Conservation (phyloP, 116 monocot genomes). For the Phalaenopsis hybrid region DNA sequence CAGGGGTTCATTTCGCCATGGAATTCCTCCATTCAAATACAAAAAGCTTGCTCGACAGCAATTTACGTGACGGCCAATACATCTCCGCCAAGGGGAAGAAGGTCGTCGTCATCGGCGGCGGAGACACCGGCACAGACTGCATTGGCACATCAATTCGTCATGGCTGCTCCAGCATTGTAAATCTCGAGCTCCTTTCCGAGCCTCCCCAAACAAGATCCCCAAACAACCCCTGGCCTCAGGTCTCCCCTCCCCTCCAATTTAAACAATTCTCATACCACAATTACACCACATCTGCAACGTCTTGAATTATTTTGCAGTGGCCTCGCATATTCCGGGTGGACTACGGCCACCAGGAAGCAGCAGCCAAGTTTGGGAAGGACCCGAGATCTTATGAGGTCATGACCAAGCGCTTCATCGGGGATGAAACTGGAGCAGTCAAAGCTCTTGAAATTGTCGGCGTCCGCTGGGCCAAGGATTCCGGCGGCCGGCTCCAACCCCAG, state of each 20-base stretch:
- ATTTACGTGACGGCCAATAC: conserved; percentile 72
- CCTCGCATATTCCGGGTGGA: conserved; percentile 92
- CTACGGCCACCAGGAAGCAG: conserved; percentile 95
- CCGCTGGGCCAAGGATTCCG: conserved; percentile 71
- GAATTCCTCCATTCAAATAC: conserved; percentile 98
- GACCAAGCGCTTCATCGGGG: conserved; percentile 83
- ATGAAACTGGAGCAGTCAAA: conserved; percentile 81
- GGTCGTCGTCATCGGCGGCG: conserved; percentile 97
- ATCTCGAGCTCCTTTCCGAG: conserved; percentile 87
- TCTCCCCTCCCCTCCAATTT: conserved; percentile 9
- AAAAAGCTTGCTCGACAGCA: conserved; percentile 96
- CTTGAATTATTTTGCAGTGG: conserved; percentile 47
- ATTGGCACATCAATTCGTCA: conserved; percentile 96
- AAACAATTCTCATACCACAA: too few species aligned
- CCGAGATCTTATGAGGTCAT: conserved; percentile 88
- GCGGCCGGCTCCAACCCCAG: conserved; percentile 62
- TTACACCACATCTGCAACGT: too few species aligned
- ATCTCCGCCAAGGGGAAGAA: conserved; percentile 94
- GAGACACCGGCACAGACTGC: conserved; percentile 99
- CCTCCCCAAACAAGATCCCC: conserved; percentile 74
- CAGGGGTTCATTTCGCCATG: conserved; percentile 97
- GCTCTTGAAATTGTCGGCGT: conserved; percentile 79
- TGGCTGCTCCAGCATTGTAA: conserved; percentile 76
- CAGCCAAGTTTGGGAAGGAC: conserved; percentile 86
- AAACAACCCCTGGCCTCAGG: conserved; percentile 99